A percentile compares a stretch with the other conserved stretches of the same genome.
These are phyloP conservation scores for Eragrostis tef DNA, from an alignment of 202 grass and related monocot species.

Conservation along the genomic window DNA sequence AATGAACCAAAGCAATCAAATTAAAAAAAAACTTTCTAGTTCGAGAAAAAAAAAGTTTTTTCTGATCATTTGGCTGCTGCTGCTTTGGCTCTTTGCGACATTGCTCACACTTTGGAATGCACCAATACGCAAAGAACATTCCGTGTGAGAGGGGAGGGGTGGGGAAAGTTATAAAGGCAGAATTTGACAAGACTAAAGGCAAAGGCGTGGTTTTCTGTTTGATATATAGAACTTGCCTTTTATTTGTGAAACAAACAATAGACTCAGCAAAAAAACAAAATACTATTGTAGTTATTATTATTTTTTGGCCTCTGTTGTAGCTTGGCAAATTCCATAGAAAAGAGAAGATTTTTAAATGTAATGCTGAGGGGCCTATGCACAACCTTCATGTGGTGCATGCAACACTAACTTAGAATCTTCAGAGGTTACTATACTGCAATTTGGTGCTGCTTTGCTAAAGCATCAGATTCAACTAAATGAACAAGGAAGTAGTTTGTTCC, in stretches of 20 bases:
- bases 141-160: conserved; percentile 21
- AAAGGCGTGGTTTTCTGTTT: conserved; percentile 36
- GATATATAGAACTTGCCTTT: conserved; percentile 18
- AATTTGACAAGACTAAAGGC: conserved; percentile 53
- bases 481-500: conserved; percentile 29
- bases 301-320: conserved; percentile 46
- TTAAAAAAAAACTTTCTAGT: conserved; percentile 6
- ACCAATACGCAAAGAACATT: conserved; percentile 45
- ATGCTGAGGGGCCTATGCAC: conserved; percentile 36
- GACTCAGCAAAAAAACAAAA: neutral
- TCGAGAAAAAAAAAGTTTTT: neutral
- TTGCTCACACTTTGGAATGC: conserved; percentile 30
- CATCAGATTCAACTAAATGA: conserved; percentile 62
- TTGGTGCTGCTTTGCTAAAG: conserved; percentile 57
- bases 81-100: conserved; percentile 7
- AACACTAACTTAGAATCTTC: conserved; percentile 56
- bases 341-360: conserved; percentile 27
- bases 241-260: conserved; percentile 29
- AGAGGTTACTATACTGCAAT: conserved; percentile 49
- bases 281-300: conserved; percentile 1
- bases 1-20: conserved; percentile 36
- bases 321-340: conserved; percentile 51
- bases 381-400: conserved; percentile 48
- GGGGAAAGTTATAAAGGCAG: conserved; percentile 38
- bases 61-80: conserved; percentile 37